These are phyloP conservation scores for Tanacetum coccineum DNA, from an alignment of 129 eudicot genomes.

Conservation along the genomic window DNA sequence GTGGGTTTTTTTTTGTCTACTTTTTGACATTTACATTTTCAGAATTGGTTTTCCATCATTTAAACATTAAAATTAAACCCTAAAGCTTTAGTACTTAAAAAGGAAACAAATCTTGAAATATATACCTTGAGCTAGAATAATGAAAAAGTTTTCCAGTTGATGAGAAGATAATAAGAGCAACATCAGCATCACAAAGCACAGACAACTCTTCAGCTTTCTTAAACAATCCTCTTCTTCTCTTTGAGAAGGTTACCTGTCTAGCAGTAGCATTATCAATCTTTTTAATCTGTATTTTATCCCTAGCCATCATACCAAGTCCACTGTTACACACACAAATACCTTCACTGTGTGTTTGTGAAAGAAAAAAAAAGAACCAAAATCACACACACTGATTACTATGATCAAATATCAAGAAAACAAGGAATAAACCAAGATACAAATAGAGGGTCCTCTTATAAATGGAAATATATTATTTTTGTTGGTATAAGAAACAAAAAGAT, in stretches of 20 bases:
- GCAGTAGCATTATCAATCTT: constrained; percentile 86
- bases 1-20: too few species aligned
- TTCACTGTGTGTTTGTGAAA: constrained; percentile 6
- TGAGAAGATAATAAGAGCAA: constrained; percentile 72
- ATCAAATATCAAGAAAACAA: constrained; percentile 20
- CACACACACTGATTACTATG: constrained; percentile 8
- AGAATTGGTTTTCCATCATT: too few species aligned
- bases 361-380: neutral
- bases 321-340: constrained; percentile 10
- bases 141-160: constrained; percentile 80
- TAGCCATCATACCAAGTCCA: constrained; percentile 47
- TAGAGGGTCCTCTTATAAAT: constrained; percentile 24
- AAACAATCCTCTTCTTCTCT: constrained; percentile 86
- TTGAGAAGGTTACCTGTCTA: constrained; percentile 84
- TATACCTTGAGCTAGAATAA: constrained; percentile 69
- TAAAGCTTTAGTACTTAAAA: constrained; percentile 24
- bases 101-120: constrained; percentile 30
- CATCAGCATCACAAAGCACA: constrained; percentile 89
- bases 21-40: too few species aligned
- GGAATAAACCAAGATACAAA: constrained; percentile 48
- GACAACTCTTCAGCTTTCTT: constrained; percentile 93
- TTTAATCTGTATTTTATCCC: constrained; percentile 78
- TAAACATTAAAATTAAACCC: too few species aligned
- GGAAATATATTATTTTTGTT: constrained; percentile 23
- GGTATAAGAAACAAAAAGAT: constrained; percentile 21